Conservation (phyloP, 768 basidiomycete species). For the Agaricus subrufescens region DNA sequence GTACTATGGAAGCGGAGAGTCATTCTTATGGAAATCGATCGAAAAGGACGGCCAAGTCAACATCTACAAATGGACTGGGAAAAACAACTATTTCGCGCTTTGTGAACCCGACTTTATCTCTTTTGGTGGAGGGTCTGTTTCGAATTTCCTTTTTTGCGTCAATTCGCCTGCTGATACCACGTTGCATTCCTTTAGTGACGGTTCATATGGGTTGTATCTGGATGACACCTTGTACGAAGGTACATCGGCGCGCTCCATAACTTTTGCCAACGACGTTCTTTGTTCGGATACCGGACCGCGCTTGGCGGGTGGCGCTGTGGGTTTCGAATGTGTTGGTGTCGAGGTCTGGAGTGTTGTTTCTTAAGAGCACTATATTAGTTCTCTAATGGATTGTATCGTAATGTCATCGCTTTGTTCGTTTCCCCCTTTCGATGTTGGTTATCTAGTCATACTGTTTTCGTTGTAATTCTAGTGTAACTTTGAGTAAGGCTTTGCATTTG, state of each 20-base stretch:
- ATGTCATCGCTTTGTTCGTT: too few relatives aligned
- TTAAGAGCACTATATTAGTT: constrained; percentile 1
- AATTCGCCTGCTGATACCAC: background rate
- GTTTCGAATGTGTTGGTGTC: constrained; percentile 89
- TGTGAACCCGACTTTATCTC: constrained; percentile 80
- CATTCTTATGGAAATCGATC: constrained; percentile 78
- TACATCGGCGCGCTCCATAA: constrained; percentile 78
- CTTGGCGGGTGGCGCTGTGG: constrained; percentile 39
- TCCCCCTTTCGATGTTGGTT: too few relatives aligned
- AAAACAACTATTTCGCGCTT: constrained; percentile 85
- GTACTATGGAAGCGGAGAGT: constrained; percentile 89
- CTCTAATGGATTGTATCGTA: too few relatives aligned
- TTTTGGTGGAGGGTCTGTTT: constrained; percentile 86
- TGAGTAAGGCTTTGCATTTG: too few relatives aligned
- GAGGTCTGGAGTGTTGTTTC: constrained; percentile 86
- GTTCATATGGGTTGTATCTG: constrained; percentile 84
- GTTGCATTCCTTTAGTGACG: constrained; percentile 47
- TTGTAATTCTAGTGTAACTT: too few relatives aligned
- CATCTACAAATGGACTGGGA: constrained; percentile 81
- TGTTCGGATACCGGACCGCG: constrained; percentile 46
- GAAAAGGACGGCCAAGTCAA: constrained; percentile 37
- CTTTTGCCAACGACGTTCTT: constrained; percentile 83
- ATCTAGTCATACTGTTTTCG: too few relatives aligned
- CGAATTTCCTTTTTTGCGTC: background rate
- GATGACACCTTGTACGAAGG: constrained; percentile 80